These are phyloP conservation scores for Trichoderma pleuroti DNA, from an alignment of 2,329 filamentous ascomycete genomes.

Conservation along the genomic window DNA sequence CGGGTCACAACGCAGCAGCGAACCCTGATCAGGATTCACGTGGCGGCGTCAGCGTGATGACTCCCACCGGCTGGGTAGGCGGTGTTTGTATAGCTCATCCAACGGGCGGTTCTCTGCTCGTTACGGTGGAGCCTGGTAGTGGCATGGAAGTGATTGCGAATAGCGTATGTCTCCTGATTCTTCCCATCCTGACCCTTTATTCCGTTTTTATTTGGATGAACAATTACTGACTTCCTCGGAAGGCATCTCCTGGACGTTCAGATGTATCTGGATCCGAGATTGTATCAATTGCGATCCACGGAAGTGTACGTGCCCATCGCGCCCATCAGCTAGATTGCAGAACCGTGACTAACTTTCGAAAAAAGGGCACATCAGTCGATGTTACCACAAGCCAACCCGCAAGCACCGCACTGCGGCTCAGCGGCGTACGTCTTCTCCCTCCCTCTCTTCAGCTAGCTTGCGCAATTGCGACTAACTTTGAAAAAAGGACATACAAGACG, in stretches of 20 bases:
- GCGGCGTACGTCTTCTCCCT: slow-evolving; percentile 8
- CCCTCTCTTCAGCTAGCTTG: slow-evolving; percentile 1
- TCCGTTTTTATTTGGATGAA: not conserved
- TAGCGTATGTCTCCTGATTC: slow-evolving; percentile 21
- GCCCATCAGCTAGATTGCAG: not conserved
- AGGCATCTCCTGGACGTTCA: slow-evolving; percentile 20
- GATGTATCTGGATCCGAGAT: slow-evolving; percentile 17
- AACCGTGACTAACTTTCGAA: slow-evolving; percentile 17
- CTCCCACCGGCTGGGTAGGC: not conserved
- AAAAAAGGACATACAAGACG: slow-evolving; percentile 8
- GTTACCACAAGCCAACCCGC: not conserved
- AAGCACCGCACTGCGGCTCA: not conserved
- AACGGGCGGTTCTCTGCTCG: not conserved
- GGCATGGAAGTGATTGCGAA: slow-evolving; percentile 3
- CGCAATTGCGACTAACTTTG: slow-evolving; percentile 18
- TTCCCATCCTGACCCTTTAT: not conserved
- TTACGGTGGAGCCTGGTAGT: not conserved
- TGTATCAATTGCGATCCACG: slow-evolving; percentile 14
- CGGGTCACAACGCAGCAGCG: not conserved
- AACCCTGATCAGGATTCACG: not conserved
- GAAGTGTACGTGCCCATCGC: slow-evolving; percentile 20
- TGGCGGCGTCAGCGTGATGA: not conserved
- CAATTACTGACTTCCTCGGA: slow-evolving; percentile 23
- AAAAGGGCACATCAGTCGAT: slow-evolving; percentile 16
- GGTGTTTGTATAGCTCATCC: not conserved